Evolutionary conservation across 2,329 filamentous ascomycete genomes (phyloP).

Genomic region (Cladosporium sp.): DNA sequence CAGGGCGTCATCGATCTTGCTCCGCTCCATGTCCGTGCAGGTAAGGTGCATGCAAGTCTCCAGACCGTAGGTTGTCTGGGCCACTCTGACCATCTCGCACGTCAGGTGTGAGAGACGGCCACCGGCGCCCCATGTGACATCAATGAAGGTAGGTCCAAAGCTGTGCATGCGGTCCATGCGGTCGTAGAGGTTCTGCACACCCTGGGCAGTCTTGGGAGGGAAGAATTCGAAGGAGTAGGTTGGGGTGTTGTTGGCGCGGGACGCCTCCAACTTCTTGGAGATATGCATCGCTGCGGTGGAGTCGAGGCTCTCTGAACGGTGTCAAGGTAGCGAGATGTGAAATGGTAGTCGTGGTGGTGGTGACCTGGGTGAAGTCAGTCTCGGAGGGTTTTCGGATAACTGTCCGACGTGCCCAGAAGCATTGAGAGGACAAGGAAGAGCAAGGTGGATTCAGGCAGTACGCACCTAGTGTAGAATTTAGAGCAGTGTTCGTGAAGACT

Average conservation of each 20-base stretch:
- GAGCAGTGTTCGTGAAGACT: not conserved
- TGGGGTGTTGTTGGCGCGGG: conserved; percentile 71
- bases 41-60: conserved; percentile 99
- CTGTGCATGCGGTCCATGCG: conserved; percentile 99
- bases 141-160: conserved; percentile 91
- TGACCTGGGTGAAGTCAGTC: conserved; percentile 16
- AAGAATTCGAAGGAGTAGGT: conserved; percentile 99
- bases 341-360: conserved; percentile 1
- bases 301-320: not conserved
- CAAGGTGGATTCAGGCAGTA: not conserved
- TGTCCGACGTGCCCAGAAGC: not conserved
- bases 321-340: not conserved
- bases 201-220: conserved; percentile 93
- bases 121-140: conserved; percentile 97
- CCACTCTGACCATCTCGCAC: conserved; percentile 94
- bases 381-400: not conserved
- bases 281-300: conserved; percentile 70
- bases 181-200: conserved; percentile 98
- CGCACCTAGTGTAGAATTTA: conserved; percentile 6
- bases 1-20: conserved; percentile 86
- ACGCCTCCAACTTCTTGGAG: conserved; percentile 80
- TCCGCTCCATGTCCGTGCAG: conserved; percentile 94
- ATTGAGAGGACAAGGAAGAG: not conserved
- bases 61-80: conserved; percentile 89
- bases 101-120: conserved; percentile 88